Evolutionary conservation across 1,284 basidiomycete species (phyloP).

Genomic region (Thelephora terrestris): DNA sequence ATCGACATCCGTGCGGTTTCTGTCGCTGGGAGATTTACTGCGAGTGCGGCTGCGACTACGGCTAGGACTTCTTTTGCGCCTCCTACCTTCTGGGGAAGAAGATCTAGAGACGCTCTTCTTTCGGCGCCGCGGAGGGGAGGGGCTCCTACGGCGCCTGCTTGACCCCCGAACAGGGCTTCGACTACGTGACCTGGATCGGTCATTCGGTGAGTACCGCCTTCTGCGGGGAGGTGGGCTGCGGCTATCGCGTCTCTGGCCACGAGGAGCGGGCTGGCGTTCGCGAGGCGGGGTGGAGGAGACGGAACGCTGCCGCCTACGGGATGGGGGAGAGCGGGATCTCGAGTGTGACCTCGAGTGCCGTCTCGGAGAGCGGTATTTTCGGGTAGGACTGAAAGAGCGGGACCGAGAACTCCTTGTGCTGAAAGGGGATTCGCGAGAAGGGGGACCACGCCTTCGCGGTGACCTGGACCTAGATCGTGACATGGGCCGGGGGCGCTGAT

Average conservation of each 20-base stretch:
- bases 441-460: slow-evolving; percentile 24
- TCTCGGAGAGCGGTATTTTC: slow-evolving; percentile 13
- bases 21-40: slow-evolving; percentile 27
- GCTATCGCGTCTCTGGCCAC: slow-evolving; percentile 30
- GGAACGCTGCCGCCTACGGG: slow-evolving; percentile 36
- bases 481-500: slow-evolving; percentile 33
- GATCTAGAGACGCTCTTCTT: background rate
- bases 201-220: slow-evolving; percentile 36
- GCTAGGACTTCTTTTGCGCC: slow-evolving; percentile 16
- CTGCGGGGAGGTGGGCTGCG: slow-evolving; percentile 50
- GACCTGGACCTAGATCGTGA: slow-evolving; percentile 20
- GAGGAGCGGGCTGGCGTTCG: slow-evolving; percentile 17
- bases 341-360: slow-evolving; percentile 12
- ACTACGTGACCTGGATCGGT: slow-evolving; percentile 23
- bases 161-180: slow-evolving; percentile 12
- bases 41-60: slow-evolving; percentile 20
- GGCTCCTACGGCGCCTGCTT: slow-evolving; percentile 4
- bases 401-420: slow-evolving; percentile 16
- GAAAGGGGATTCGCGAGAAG: slow-evolving; percentile 21
- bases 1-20: slow-evolving; percentile 40
- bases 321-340: slow-evolving; percentile 29
- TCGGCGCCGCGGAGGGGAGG: background rate
- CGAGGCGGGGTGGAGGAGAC: slow-evolving; percentile 32
- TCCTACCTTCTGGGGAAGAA: background rate
- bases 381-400: slow-evolving; percentile 16